These are phyloP conservation scores for Tetramitus jugosus DNA, from an alignment of 208 protist species.

Conservation along the genomic window DNA sequence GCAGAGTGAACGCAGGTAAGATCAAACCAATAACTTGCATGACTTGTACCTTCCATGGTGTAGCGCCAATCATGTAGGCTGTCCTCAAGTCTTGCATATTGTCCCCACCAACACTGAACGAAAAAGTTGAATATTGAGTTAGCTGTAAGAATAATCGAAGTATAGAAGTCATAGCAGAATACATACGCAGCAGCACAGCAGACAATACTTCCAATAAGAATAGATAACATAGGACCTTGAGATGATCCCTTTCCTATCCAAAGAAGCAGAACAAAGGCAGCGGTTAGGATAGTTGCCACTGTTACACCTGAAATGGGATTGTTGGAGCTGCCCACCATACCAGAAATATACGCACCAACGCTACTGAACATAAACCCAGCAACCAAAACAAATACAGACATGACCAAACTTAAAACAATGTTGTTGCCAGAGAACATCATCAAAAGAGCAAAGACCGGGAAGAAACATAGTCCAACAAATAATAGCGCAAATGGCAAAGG, in stretches of 20 bases:
- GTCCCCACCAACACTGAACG: no score
- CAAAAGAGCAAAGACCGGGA: neutral
- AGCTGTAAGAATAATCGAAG: no score
- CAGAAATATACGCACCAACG: neutral
- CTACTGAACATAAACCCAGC: neutral
- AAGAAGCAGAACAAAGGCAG: neutral
- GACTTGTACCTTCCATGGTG: neutral
- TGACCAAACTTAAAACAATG: neutral
- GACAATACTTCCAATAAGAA: neutral
- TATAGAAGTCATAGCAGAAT: no score
- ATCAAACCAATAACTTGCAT: neutral
- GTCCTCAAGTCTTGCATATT: conserved; percentile 3
- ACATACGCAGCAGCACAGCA: neutral
- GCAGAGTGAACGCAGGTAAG: neutral
- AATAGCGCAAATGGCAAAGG: neutral
- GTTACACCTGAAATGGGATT: conserved; percentile 4
- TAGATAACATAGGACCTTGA: neutral
- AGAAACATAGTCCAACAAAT: neutral
- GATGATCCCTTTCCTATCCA: neutral
- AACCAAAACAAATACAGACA: neutral
- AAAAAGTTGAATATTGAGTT: no score
- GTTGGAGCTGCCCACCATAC: neutral
- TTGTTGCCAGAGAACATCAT: neutral
- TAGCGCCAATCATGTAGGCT: neutral
- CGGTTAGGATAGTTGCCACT: neutral